Evolutionary conservation across 2,329 filamentous ascomycete species (phyloP), one percentile per base, ranked within the genome.

Genomic region (Sarocladium oryzae): DNA sequence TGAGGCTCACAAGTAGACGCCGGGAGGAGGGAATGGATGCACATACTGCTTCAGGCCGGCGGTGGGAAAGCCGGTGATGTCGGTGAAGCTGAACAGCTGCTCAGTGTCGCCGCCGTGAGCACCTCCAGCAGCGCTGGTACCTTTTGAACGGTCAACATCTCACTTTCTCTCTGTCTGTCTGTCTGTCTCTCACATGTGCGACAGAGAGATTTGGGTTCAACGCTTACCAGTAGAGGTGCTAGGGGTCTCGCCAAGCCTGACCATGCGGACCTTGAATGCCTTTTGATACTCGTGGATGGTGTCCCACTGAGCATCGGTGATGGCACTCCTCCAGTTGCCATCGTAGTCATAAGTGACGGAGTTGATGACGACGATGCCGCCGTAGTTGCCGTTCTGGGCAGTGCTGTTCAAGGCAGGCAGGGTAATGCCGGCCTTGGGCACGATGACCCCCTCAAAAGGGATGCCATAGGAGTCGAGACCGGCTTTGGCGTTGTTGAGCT

Each of bases 401-500:
- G 71, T 71, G 11, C 68, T 67, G 58, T 77, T 82, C 28, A 84
- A 69, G 0, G 63, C 55, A 1, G 81, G 81, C 24, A 84, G 71
- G 16, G 65, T 56, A 4, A 70, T 65, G 13, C 80, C 80, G 6
- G 60, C 58, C 57, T 77, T 68, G 7, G 79, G 78, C n/a, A 84
- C 77, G 18, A 75, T 56, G 10, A 82, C 58, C 5, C 73, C 69
- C 56, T 81, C 68, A 57, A 73, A 83, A 1, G 79, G 78, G 55
- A 84, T 83, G 28, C 78, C 80, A 57, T 84, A 84, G 52, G 71
- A 79, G 58, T 79, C 75, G 8, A 84, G 70, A 21, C 79, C 80
- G 11, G 73, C 73, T 32, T 70, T 73, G 11, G 74, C 75, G 24
- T 73, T 72, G 16, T 64, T 65, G 8, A 75, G 75, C 2, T 76